phyloP scores from a whole-genome alignment of 306 rosid species.

The Cicer yamashitae region DNA sequence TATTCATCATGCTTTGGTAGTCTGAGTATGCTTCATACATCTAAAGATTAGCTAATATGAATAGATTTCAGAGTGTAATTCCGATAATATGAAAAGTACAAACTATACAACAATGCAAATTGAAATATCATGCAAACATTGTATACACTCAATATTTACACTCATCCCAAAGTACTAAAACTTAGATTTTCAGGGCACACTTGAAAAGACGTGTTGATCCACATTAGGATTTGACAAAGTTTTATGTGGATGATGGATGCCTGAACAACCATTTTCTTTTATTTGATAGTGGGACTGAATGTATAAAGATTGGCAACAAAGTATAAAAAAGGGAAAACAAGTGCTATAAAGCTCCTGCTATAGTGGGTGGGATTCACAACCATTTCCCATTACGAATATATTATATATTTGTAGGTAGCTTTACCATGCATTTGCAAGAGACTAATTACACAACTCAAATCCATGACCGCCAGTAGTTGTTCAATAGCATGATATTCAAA shows the following conservation, averaged over 20 bases:
- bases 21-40: slow-evolving; percentile 98
- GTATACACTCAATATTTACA: slow-evolving; percentile 9
- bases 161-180: slow-evolving; percentile 21
- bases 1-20: slow-evolving; percentile 96
- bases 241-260: slow-evolving; percentile 13
- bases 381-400: neutral
- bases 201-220: slow-evolving; percentile 28
- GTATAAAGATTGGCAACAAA: slow-evolving; percentile 18
- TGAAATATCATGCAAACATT: slow-evolving; percentile 29
- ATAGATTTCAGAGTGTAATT: slow-evolving; percentile 53
- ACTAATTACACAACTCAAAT: slow-evolving; percentile 1
- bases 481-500: neutral
- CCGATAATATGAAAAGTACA: slow-evolving; percentile 25
- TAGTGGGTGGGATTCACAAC: neutral
- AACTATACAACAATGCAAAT: slow-evolving; percentile 23
- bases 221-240: slow-evolving; percentile 16
- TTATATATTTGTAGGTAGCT: neutral
- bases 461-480: neutral
- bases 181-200: slow-evolving; percentile 16
- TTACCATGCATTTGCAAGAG: slow-evolving; percentile 10
- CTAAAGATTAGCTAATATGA: slow-evolving; percentile 68
- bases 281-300: slow-evolving; percentile 22
- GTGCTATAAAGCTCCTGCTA: slow-evolving; percentile 4
- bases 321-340: neutral
- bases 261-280: slow-evolving; percentile 25